phyloP scores from a whole-genome alignment of 75 land plant genomes.

The Pinus tabuliformis region DNA sequence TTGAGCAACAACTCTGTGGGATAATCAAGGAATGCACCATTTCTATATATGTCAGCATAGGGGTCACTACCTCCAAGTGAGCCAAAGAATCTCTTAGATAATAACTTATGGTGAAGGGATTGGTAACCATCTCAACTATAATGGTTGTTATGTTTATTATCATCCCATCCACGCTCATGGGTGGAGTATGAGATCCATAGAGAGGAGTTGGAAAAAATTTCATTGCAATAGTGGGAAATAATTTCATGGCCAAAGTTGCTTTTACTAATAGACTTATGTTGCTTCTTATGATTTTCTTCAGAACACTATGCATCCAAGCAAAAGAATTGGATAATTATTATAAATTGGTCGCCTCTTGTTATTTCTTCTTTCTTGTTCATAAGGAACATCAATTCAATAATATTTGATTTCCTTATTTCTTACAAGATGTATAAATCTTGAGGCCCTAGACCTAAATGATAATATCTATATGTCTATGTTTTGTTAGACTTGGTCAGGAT shows the following conservation, averaged over 20 bases:
- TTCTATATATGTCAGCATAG: constrained; percentile 27
- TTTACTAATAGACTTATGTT: constrained; percentile 12
- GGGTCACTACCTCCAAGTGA: constrained; percentile 28
- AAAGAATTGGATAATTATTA: no score
- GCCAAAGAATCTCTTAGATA: constrained; percentile 18
- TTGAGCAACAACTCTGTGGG: constrained; percentile 10
- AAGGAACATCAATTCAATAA: no score
- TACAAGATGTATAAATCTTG: no score
- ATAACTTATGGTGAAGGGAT: constrained; percentile 25
- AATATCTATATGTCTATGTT: no score
- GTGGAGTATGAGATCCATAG: constrained; percentile 11
- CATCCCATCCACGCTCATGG: constrained; percentile 37
- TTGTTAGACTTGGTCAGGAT: no score
- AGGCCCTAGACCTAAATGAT: no score
- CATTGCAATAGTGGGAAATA: constrained; percentile 16
- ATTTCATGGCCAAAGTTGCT: constrained; percentile 3
- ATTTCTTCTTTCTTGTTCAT: no score
- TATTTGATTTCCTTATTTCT: no score
- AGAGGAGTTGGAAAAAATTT: constrained; percentile 12
- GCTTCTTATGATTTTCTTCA: constrained; percentile 29
- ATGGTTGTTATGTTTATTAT: constrained; percentile 32
- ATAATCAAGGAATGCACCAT: background rate
- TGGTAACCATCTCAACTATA: constrained; percentile 23
- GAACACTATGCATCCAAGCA: constrained; percentile 28
- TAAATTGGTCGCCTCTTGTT: no score